Conservation (phyloP, 768 basidiomycete genomes). For the Baorangia bicolor region DNA sequence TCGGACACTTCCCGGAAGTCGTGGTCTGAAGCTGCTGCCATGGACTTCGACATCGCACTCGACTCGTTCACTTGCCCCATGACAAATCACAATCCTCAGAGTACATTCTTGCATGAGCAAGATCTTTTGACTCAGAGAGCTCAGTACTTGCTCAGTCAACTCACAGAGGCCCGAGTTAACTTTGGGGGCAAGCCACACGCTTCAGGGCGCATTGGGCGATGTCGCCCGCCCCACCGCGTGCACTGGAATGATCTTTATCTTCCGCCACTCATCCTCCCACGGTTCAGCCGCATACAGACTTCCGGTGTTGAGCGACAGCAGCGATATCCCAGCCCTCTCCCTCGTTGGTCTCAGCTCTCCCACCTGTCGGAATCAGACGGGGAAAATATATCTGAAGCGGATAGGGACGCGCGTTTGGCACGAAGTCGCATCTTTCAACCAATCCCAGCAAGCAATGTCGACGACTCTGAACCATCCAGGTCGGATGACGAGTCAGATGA, state of each 20-base stretch:
- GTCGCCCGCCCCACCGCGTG: conserved; percentile 9
- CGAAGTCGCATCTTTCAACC: conserved; percentile 53
- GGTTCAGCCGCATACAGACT: conserved; percentile 14
- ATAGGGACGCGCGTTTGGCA: conserved; percentile 73
- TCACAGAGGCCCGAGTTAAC: conserved; percentile 15
- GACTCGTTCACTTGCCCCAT: conserved; percentile 68
- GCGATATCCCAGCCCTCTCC: conserved; percentile 5
- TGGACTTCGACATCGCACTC: conserved; percentile 53
- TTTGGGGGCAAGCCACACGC: not conserved
- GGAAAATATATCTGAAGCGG: conserved; percentile 59
- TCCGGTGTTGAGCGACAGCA: conserved; percentile 5
- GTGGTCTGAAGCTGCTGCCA: conserved; percentile 68
- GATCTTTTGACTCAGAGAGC: conserved; percentile 69
- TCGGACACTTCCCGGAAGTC: conserved; percentile 37
- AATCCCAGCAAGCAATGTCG: conserved; percentile 8
- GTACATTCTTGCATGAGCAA: conserved; percentile 65
- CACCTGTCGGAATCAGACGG: conserved; percentile 63
- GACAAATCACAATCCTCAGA: conserved; percentile 57
- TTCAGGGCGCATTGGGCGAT: not conserved
- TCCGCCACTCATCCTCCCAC: conserved; percentile 37
- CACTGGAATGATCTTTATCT: conserved; percentile 55
- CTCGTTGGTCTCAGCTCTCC: conserved; percentile 24
- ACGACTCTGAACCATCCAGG: conserved; percentile 50
- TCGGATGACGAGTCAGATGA: conserved; percentile 81
- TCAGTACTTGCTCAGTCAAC: conserved; percentile 46